These are phyloP conservation scores for Schizonepeta tenuifolia DNA, from an alignment of 257 asterid species.

Conservation along the genomic window DNA sequence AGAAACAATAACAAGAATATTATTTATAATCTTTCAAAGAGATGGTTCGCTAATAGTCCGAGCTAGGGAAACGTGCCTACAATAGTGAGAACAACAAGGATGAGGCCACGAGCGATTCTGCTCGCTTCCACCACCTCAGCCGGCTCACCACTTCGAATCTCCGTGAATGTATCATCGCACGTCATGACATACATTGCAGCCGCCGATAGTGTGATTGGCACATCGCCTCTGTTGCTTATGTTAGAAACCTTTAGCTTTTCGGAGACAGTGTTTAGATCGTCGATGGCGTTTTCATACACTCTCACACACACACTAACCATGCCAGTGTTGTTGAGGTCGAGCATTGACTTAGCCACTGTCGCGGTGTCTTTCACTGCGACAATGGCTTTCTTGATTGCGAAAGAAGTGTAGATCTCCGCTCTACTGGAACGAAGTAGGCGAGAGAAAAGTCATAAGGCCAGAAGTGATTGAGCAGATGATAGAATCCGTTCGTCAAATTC, in stretches of 20 bases:
- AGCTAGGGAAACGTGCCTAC: background rate
- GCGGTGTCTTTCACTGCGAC: background rate
- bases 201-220: background rate
- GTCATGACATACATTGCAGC: background rate
- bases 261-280: background rate
- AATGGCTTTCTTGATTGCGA: conserved; percentile 14
- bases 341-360: background rate
- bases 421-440: too few species aligned
- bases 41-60: too few species aligned
- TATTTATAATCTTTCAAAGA: too few species aligned
- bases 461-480: too few species aligned
- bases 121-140: conserved; percentile 2
- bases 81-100: background rate
- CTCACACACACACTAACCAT: conserved; percentile 28
- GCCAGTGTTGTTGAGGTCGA: background rate
- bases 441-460: too few species aligned
- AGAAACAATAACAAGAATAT: too few species aligned
- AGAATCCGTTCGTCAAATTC: too few species aligned
- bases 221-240: background rate
- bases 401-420: too few species aligned
- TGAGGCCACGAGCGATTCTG: background rate
- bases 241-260: background rate
- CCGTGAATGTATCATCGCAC: background rate
- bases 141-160: background rate
- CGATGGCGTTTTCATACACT: background rate